Evolutionary conservation across 257 asterid genomes (phyloP).

Genomic region (Nicotiana benthamiana): DNA sequence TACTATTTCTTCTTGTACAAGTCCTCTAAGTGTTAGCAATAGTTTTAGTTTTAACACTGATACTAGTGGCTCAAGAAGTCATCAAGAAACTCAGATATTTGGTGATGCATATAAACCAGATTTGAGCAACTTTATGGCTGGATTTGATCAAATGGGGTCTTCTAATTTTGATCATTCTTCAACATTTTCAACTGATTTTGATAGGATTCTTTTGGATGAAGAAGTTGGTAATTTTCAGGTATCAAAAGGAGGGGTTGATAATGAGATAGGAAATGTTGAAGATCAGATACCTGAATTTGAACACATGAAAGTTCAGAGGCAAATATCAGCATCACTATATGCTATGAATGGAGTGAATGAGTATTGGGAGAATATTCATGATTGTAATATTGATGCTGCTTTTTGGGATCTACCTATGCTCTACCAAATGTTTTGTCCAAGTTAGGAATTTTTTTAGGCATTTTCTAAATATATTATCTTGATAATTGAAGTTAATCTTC

Average conservation of each 20-base stretch:
- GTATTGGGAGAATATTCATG: conserved; percentile 49
- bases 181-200: conserved; percentile 19
- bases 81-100: not conserved
- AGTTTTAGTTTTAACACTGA: conserved; percentile 9
- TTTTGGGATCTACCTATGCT: conserved; percentile 62
- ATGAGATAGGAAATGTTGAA: conserved; percentile 3
- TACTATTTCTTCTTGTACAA: not conserved
- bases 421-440: conserved; percentile 58
- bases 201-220: conserved; percentile 20
- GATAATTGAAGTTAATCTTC: not conserved
- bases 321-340: conserved; percentile 62
- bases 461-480: not conserved
- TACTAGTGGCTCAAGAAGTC: conserved; percentile 12
- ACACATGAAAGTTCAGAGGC: conserved; percentile 51
- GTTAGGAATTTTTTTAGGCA: conserved; percentile 13
- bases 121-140: conserved; percentile 36
- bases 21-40: conserved; percentile 13
- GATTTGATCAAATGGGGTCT: conserved; percentile 21
- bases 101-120: conserved; percentile 56
- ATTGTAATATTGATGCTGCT: conserved; percentile 27
- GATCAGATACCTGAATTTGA: conserved; percentile 38
- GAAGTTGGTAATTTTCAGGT: conserved; percentile 6
- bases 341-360: conserved; percentile 63
- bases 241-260: conserved; percentile 13
- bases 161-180: conserved; percentile 19